These are phyloP conservation scores for Monosporascus sp. DNA, from an alignment of 2,329 filamentous ascomycete species.

Conservation along the genomic window DNA sequence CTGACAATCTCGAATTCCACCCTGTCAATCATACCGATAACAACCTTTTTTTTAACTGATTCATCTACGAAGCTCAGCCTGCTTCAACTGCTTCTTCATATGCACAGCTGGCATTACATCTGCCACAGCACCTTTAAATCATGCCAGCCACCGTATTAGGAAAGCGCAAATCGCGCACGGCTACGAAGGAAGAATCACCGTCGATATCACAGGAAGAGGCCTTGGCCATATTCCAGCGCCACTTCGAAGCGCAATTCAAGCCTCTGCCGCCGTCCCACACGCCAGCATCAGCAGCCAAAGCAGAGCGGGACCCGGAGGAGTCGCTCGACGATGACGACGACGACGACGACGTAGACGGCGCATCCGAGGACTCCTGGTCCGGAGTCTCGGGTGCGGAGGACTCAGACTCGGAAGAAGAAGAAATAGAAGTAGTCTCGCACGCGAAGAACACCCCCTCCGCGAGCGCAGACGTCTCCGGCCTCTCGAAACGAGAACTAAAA, in stretches of 20 bases:
- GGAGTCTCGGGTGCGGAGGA: slow-evolving; percentile 53
- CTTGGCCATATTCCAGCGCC: slow-evolving; percentile 71
- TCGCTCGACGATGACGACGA: slow-evolving; percentile 25
- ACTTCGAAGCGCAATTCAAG: slow-evolving; percentile 85
- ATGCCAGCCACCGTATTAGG: slow-evolving; percentile 32
- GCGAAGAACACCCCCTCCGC: slow-evolving; percentile 35
- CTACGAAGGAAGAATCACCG: slow-evolving; percentile 16
- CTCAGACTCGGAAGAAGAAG: slow-evolving; percentile 19
- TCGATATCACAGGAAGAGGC: slow-evolving; percentile 45
- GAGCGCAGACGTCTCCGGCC: slow-evolving; percentile 27
- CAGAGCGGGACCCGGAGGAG: slow-evolving; percentile 32
- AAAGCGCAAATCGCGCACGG: slow-evolving; percentile 41
- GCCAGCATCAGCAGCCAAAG: slow-evolving; percentile 9
- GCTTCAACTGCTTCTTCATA: no score
- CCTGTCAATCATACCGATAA: no score
- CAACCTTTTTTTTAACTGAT: no score
- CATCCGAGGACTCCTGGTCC: slow-evolving; percentile 45
- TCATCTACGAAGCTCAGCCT: no score
- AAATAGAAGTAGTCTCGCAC: slow-evolving; percentile 60
- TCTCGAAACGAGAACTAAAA: slow-evolving; percentile 67
- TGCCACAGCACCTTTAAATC: neutral
- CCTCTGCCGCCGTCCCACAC: slow-evolving; percentile 46
- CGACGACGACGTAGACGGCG: slow-evolving; percentile 10
- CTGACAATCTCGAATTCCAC: no score
- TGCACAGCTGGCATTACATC: no score